Evolutionary conservation across 768 basidiomycete species (phyloP), one percentile per base, ranked within the genome.

Genomic region (Mycena capillaripes): DNA sequence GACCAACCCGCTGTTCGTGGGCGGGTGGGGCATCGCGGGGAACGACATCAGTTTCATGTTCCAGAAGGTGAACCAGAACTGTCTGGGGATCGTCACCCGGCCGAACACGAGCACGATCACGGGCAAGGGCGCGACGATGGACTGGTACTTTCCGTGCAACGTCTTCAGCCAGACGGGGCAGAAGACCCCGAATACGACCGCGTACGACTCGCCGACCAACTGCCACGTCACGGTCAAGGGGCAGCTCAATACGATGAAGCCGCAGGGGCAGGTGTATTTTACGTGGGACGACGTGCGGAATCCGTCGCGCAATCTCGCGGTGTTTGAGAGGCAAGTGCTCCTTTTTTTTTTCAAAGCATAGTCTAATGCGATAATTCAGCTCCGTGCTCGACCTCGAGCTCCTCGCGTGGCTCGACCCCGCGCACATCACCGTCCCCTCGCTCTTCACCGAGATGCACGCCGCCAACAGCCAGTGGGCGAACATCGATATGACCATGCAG

Each of bases 121-220:
- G 4, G 89, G 90, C 38, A 87, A 79, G 9, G 90, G 90, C 36
- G 82, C 85, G 59, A 79, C 85, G 56, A 81, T 96, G 77, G 94
- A 95, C 72, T 99, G 97, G 97, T 98, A 98, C 81, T 98, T 99
- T 83, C 98, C 98, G 1, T 99, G 98, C 87, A 99, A 99, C 78
- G 83, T 97, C 53, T 93, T 87, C 84, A 88, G 90, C 75, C 97
- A 97, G 82, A 86, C 86, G 74, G 91, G 92, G 7, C 90, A 80
- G 14, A 83, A 84, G 4, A 84, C 86, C 1, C 85, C 86, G 72
- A 97, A 98, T 80, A 72, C 88, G 30, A 94, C 94, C 1, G 88
- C 85, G 38, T 96, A 96, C 76, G 90, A 89, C 36, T 75, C 81
- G 9, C 81, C 82, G 36, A 91, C 89, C 21, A 91, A 88, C 66